Conservation (phyloP, 805 yeast species). For the Kuraishia borneana region DNA sequence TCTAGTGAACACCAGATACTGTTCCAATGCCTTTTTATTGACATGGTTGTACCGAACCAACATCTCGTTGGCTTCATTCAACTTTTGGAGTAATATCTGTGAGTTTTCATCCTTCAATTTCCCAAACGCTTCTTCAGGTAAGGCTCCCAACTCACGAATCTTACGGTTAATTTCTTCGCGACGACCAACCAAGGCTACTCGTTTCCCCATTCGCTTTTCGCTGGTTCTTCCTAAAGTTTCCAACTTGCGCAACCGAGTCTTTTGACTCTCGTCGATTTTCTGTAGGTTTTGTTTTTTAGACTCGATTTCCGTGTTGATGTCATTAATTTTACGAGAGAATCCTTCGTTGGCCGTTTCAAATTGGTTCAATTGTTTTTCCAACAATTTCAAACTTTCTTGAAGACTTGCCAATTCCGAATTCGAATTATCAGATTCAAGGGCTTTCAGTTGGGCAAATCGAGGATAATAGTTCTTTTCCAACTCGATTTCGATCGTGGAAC, state of each 20-base stretch:
- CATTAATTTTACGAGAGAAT: slow-evolving; percentile 14
- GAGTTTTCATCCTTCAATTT: slow-evolving; percentile 33
- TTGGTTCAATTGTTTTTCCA: slow-evolving; percentile 5
- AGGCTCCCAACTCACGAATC: slow-evolving; percentile 75
- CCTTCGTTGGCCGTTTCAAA: slow-evolving; percentile 6
- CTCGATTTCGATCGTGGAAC: slow-evolving; percentile 40
- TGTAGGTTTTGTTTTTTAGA: slow-evolving; percentile 27
- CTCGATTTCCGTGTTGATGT: slow-evolving; percentile 15
- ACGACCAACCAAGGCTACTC: slow-evolving; percentile 44
- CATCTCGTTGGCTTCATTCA: slow-evolving; percentile 44
- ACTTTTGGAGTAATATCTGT: slow-evolving; percentile 37
- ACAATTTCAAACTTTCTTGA: neutral
- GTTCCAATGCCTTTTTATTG: slow-evolving; percentile 85
- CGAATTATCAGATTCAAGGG: slow-evolving; percentile 9
- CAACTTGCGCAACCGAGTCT: slow-evolving; percentile 37
- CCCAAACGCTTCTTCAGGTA: slow-evolving; percentile 76
- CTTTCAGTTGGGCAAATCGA: slow-evolving; percentile 26
- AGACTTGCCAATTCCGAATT: slow-evolving; percentile 10
- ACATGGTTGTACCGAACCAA: slow-evolving; percentile 63
- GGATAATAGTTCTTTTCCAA: slow-evolving; percentile 48
- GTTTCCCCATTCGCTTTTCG: slow-evolving; percentile 55
- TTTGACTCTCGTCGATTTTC: slow-evolving; percentile 47
- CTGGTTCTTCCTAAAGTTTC: slow-evolving; percentile 52
- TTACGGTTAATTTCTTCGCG: slow-evolving; percentile 63
- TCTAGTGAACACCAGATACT: slow-evolving; percentile 57